A percentile compares a stretch with the other conserved stretches of the same genome.
These are phyloP conservation scores for Boletus rex-veris DNA, from an alignment of 768 basidiomycete species.

Conservation along the genomic window DNA sequence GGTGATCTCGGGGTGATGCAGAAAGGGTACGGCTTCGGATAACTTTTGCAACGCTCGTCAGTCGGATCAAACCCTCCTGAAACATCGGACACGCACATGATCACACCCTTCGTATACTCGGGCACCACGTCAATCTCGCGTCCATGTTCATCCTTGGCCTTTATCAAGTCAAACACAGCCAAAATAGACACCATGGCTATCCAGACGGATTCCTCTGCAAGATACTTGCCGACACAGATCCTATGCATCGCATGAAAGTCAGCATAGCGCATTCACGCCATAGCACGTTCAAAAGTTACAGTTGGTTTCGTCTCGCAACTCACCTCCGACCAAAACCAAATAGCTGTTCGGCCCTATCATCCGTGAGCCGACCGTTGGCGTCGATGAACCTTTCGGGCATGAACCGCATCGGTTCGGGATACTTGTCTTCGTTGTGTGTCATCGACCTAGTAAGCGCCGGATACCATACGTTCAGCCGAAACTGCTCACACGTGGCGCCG, in stretches of 20 bases:
- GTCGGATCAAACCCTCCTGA: too few relatives aligned
- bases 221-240: conserved; percentile 38
- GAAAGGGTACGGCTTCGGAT: conserved; percentile 18
- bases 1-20: conserved; percentile 18
- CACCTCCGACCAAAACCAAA: conserved; percentile 27
- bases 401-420: conserved; percentile 33
- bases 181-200: conserved; percentile 34
- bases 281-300: too few relatives aligned
- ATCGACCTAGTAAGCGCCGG: conserved; percentile 21
- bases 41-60: not conserved
- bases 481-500: not conserved
- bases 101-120: conserved; percentile 25
- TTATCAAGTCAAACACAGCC: conserved; percentile 34
- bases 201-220: conserved; percentile 42
- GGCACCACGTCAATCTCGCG: conserved; percentile 13
- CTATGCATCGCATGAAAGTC: conserved; percentile 4
- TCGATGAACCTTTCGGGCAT: conserved; percentile 35
- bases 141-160: conserved; percentile 25
- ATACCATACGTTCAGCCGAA: not conserved
- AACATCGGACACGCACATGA: conserved; percentile 19
- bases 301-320: not conserved
- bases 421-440: conserved; percentile 34
- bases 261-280: too few relatives aligned
- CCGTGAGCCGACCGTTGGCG: conserved; percentile 20
- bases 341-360: conserved; percentile 21